These are phyloP conservation scores for Nicotiana knightiana DNA, from an alignment of 257 asterid genomes.

Conservation along the genomic window DNA sequence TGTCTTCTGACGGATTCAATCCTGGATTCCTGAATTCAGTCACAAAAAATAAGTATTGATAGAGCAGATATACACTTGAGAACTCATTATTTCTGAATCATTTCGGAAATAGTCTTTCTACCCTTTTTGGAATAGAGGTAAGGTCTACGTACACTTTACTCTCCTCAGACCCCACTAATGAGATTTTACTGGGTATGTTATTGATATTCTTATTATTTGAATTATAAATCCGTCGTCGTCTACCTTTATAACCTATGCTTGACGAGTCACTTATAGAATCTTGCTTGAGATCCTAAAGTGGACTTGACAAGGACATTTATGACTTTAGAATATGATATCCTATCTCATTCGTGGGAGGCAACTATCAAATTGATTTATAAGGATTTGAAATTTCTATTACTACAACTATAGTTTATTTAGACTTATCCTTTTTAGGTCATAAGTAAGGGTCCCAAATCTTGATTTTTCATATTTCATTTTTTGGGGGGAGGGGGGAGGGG, in stretches of 20 bases:
- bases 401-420: not conserved
- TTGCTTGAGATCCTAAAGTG: not conserved
- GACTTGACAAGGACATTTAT: not conserved
- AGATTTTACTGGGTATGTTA: no score
- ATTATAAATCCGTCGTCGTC: not conserved
- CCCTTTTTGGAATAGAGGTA: no score
- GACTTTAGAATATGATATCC: not conserved
- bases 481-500: no score
- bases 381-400: conserved; percentile 1
- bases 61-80: not conserved
- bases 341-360: conserved; percentile 5
- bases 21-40: no score
- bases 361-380: not conserved
- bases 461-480: not conserved
- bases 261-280: not conserved
- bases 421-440: not conserved
- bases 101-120: no score
- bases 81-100: not conserved
- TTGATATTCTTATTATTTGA: not conserved
- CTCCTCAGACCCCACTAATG: no score
- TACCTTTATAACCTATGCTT: not conserved
- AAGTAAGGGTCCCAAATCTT: not conserved
- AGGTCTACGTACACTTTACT: no score
- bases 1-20: no score
- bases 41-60: not conserved